Percentiles rank a stretch among this genome's conserved stretches.
phyloP scores from a whole-genome alignment of 352 stramenopile species.

The Thalassiosira exigua region DNA sequence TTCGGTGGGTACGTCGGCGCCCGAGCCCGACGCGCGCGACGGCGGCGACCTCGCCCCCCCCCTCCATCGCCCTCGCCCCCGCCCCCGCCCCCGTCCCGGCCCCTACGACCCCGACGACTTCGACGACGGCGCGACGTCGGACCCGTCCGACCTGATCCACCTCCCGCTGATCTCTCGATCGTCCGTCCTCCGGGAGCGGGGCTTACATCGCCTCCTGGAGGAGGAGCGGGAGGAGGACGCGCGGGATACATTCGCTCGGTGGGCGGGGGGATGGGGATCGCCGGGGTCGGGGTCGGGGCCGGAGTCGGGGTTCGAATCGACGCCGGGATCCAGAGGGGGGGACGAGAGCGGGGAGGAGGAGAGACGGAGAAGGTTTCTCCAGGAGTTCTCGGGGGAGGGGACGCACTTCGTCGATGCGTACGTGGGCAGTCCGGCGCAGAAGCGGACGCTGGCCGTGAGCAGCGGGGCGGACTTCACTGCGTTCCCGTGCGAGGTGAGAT shows the following conservation, averaged over 20 bases:
- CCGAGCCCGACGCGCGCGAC: too few species aligned
- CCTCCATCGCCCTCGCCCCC: too few species aligned
- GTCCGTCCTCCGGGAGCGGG: constrained; percentile 34
- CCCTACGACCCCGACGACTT: too few species aligned
- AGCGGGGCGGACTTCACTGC: constrained; percentile 54
- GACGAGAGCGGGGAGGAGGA: not conserved
- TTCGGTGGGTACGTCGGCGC: too few species aligned
- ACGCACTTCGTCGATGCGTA: constrained; percentile 58
- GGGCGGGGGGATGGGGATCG: not conserved
- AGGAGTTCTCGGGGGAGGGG: constrained; percentile 40
- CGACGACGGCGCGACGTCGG: too few species aligned
- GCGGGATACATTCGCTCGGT: constrained; percentile 17
- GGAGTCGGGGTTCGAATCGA: not conserved
- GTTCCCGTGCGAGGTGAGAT: constrained; percentile 55
- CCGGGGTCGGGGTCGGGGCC: too few species aligned
- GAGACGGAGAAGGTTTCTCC: not conserved
- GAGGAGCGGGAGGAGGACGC: constrained; percentile 8
- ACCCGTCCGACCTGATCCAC: constrained; percentile 37
- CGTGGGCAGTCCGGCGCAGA: constrained; percentile 56
- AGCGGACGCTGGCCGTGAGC: constrained; percentile 40
- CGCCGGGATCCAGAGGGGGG: not conserved
- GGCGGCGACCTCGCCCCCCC: too few species aligned
- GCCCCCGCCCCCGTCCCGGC: too few species aligned
- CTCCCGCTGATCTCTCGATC: constrained; percentile 24
- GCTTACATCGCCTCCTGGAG: constrained; percentile 26